These are phyloP conservation scores for Tricharina praecox DNA, from an alignment of 495 filamentous ascomycete species.

Conservation along the genomic window DNA sequence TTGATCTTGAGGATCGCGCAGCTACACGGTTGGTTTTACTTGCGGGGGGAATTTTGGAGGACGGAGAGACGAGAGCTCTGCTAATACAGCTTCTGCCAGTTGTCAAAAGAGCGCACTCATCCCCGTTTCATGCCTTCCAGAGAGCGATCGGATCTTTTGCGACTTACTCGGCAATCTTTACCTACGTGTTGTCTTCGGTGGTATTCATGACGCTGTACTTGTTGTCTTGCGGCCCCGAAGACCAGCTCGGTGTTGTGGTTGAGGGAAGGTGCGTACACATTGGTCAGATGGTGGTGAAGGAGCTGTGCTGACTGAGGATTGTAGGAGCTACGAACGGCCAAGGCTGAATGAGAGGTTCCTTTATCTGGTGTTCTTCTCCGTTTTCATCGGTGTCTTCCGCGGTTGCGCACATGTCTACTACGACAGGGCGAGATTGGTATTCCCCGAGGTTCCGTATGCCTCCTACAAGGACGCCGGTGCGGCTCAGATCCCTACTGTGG, in stretches of 20 bases:
- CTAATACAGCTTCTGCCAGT: slow-evolving; percentile 24
- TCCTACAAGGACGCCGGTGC: slow-evolving; percentile 23
- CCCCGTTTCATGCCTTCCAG: slow-evolving; percentile 45
- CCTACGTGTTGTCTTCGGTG: slow-evolving; percentile 62
- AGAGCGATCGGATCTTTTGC: slow-evolving; percentile 38
- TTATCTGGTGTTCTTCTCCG: slow-evolving; percentile 55
- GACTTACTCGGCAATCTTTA: slow-evolving; percentile 47
- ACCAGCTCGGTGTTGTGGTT: slow-evolving; percentile 55
- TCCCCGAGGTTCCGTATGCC: slow-evolving; percentile 29
- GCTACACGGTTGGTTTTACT: slow-evolving; percentile 43
- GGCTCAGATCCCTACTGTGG: slow-evolving; percentile 27
- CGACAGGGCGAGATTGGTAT: slow-evolving; percentile 54
- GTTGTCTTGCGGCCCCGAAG: slow-evolving; percentile 47
- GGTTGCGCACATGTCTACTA: slow-evolving; percentile 48
- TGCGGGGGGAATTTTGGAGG: background rate
- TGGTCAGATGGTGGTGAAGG: background rate
- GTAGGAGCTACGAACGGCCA: slow-evolving; percentile 45
- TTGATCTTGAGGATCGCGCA: slow-evolving; percentile 70
- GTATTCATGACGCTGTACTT: slow-evolving; percentile 71
- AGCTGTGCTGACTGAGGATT: slow-evolving; percentile 5
- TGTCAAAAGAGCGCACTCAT: slow-evolving; percentile 51
- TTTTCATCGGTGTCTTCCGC: slow-evolving; percentile 52
- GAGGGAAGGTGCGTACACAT: slow-evolving; percentile 38
- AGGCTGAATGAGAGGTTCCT: slow-evolving; percentile 78
- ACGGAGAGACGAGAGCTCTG: no score